A percentile compares a stretch with the other conserved stretches of the same genome.
phyloP scores from a whole-genome alignment of 768 basidiomycete genomes.

The Hygrocybe coccinea region DNA sequence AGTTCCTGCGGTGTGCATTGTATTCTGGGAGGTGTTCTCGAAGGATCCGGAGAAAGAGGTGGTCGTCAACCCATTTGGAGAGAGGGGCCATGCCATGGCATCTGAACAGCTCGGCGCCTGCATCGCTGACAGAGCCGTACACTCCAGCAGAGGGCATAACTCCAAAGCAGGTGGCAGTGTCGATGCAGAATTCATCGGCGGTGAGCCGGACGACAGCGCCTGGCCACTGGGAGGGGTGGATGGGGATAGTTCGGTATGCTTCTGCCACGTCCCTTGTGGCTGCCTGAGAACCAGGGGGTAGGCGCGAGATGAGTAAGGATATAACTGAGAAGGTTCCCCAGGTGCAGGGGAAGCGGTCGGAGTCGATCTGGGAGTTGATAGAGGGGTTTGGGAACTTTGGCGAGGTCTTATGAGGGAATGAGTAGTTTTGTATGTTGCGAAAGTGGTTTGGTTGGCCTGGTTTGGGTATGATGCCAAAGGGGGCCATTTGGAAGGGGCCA shows the following conservation, averaged over 20 bases:
- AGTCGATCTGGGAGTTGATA: conserved; percentile 24
- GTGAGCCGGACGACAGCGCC: conserved; percentile 23
- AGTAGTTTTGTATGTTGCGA: conserved; percentile 18
- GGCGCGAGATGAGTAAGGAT: conserved; percentile 15
- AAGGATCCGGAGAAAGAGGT: conserved; percentile 25
- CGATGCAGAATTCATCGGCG: conserved; percentile 20
- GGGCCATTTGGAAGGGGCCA: conserved; percentile 18
- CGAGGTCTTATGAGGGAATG: conserved; percentile 8
- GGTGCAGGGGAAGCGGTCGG: conserved; percentile 23
- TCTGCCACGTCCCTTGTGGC: conserved; percentile 29
- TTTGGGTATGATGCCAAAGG: conserved; percentile 16
- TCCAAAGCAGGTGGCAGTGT: conserved; percentile 26
- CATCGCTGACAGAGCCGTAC: conserved; percentile 24
- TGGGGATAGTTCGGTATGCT: conserved; percentile 29
- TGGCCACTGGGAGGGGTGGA: conserved; percentile 36
- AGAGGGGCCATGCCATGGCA: conserved; percentile 25
- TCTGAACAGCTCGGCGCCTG: conserved; percentile 19
- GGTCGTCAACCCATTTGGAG: conserved; percentile 31
- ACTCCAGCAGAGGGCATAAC: conserved; percentile 16
- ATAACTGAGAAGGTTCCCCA: conserved; percentile 29
- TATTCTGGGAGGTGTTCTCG: conserved; percentile 19
- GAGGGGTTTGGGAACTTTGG: background rate
- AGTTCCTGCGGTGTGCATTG: conserved; percentile 19
- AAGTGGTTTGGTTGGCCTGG: conserved; percentile 5
- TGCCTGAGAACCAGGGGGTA: conserved; percentile 30